A percentile compares a stretch with the other conserved stretches of the same genome.
Evolutionary conservation across 2,329 filamentous ascomycete species (phyloP).

Genomic region (Coniochaeta sp.): DNA sequence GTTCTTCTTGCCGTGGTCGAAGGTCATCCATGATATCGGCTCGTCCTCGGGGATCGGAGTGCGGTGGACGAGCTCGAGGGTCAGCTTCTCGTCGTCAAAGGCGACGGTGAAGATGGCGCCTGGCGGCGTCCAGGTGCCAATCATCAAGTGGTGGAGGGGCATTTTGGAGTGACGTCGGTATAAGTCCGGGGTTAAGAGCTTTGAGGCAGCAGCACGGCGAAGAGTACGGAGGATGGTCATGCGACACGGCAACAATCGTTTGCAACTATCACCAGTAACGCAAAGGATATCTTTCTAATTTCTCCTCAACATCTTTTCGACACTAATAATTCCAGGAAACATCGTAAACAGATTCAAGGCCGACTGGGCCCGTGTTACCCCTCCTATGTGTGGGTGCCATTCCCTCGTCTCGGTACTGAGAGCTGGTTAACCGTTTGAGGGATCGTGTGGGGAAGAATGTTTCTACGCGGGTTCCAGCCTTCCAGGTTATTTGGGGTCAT

Average conservation of each 20-base stretch:
- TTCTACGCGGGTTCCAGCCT: neutral
- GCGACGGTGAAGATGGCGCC: conserved; percentile 84
- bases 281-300: neutral
- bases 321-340: neutral
- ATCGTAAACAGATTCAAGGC: neutral
- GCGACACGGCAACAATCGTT: neutral
- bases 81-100: conserved; percentile 76
- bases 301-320: neutral
- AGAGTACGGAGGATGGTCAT: neutral
- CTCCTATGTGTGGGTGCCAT: neutral
- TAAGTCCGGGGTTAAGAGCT: neutral
- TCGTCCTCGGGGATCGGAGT: conserved; percentile 76
- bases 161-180: conserved; percentile 37
- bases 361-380: conserved; percentile 3
- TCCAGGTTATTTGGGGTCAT: too few species aligned
- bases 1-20: conserved; percentile 74
- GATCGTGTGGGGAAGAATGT: conserved; percentile 4
- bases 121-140: conserved; percentile 85
- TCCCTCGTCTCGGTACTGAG: neutral
- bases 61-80: conserved; percentile 67
- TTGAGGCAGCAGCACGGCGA: neutral
- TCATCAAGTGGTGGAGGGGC: conserved; percentile 80
- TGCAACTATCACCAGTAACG: neutral
- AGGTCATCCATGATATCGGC: conserved; percentile 91
- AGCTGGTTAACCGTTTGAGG: neutral